Percentiles rank a stretch among this genome's conserved stretches.
Conservation (phyloP, 768 basidiomycete genomes). For the Russula emetica region DNA sequence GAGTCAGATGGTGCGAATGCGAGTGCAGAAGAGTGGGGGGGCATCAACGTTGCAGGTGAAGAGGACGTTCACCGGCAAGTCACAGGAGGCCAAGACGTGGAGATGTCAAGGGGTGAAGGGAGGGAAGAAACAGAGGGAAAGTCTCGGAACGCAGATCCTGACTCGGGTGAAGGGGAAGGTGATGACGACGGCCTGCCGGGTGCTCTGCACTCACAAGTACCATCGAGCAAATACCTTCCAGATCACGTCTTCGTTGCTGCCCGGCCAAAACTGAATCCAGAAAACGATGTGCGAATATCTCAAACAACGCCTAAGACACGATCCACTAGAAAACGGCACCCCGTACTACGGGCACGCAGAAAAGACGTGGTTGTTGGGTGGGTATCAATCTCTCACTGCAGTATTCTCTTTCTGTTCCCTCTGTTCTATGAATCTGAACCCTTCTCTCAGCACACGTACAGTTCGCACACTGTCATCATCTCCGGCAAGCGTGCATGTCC, state of each 20-base stretch:
- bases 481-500: not conserved
- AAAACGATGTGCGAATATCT: slow-evolving; percentile 1
- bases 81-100: slow-evolving; percentile 1
- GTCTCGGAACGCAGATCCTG: not conserved
- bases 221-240: slow-evolving; percentile 25
- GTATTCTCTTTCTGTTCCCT: not conserved
- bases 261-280: slow-evolving; percentile 4
- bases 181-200: not conserved
- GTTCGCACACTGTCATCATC: slow-evolving; percentile 25
- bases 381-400: slow-evolving; percentile 3
- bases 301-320: slow-evolving; percentile 11
- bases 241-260: slow-evolving; percentile 26
- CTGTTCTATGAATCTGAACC: slow-evolving; percentile 16
- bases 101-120: slow-evolving; percentile 8
- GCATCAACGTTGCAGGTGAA: slow-evolving; percentile 6
- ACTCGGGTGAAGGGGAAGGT: not conserved
- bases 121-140: not conserved
- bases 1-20: slow-evolving; percentile 6
- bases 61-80: not conserved
- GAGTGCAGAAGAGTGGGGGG: slow-evolving; percentile 21
- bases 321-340: slow-evolving; percentile 5
- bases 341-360: slow-evolving; percentile 1
- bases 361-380: slow-evolving; percentile 28
- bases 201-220: not conserved
- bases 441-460: slow-evolving; percentile 18